phyloP scores from a whole-genome alignment of 257 asterid species.

The Parsonsia alboflavescens region DNA sequence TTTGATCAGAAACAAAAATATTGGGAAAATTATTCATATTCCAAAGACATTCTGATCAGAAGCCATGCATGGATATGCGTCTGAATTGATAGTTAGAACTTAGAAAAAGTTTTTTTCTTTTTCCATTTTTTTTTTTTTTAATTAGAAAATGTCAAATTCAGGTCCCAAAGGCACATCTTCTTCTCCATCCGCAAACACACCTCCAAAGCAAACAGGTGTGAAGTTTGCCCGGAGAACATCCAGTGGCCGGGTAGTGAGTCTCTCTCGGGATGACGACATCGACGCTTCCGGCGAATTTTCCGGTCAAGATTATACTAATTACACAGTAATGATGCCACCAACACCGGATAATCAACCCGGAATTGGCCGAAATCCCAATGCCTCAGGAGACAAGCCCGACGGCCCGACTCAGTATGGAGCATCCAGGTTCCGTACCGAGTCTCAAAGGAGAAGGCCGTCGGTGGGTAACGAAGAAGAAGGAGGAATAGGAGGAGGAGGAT shows the following conservation, averaged over 20 bases:
- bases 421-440: constrained; percentile 48
- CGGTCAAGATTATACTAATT: constrained; percentile 49
- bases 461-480: constrained; percentile 25
- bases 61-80: not conserved
- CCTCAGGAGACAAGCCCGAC: constrained; percentile 65
- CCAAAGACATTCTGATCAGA: not conserved
- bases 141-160: constrained; percentile 35
- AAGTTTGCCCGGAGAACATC: constrained; percentile 71
- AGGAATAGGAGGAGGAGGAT: constrained; percentile 17
- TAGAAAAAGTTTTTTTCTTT: not conserved
- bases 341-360: constrained; percentile 94
- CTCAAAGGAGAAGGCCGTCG: constrained; percentile 22
- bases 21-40: not conserved
- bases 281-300: constrained; percentile 43
- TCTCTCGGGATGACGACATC: constrained; percentile 63
- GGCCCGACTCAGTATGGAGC: constrained; percentile 48
- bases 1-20: too few relatives aligned
- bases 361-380: constrained; percentile 18
- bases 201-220: constrained; percentile 35
- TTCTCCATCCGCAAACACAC: constrained; percentile 21
- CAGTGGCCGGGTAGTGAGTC: constrained; percentile 69
- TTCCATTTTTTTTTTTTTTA: too few relatives aligned
- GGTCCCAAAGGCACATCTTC: constrained; percentile 15
- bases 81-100: not conserved
- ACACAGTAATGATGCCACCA: constrained; percentile 91